Percentiles rank a stretch among this genome's conserved stretches.
phyloP scores from a whole-genome alignment of 805 yeast species.

The Schwanniomyces polymorphus region DNA sequence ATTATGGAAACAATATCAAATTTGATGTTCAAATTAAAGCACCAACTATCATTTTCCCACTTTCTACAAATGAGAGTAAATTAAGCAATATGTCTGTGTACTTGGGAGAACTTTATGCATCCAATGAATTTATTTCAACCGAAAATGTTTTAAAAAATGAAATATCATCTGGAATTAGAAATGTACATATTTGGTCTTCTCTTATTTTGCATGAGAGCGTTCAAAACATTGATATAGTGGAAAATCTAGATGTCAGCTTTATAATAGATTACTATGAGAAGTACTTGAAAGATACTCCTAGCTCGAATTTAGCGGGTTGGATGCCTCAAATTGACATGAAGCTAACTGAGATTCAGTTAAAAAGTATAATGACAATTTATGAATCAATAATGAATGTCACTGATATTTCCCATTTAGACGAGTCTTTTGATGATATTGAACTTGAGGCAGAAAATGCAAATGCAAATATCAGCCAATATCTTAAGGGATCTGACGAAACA shows the following conservation, averaged over 20 bases:
- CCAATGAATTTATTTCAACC: constrained; percentile 52
- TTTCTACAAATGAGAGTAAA: constrained; percentile 40
- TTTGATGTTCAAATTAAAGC: constrained; percentile 74
- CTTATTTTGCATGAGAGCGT: constrained; percentile 48
- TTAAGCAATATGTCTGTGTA: constrained; percentile 69
- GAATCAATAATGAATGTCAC: constrained; percentile 59
- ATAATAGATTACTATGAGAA: constrained; percentile 56
- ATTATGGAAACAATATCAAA: constrained; percentile 59
- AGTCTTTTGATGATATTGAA: constrained; percentile 48
- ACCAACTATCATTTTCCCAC: constrained; percentile 82
- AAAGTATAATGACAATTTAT: constrained; percentile 54
- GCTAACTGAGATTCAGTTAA: constrained; percentile 72
- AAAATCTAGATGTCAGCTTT: constrained; percentile 62
- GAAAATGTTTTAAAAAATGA: constrained; percentile 43
- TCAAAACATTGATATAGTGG: constrained; percentile 65
- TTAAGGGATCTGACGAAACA: background rate
- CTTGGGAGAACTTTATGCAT: constrained; percentile 78
- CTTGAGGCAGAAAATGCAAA: constrained; percentile 70
- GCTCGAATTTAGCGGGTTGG: constrained; percentile 52
- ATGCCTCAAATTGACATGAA: constrained; percentile 63
- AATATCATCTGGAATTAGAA: constrained; percentile 68
- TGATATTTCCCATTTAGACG: constrained; percentile 34
- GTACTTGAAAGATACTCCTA: constrained; percentile 39
- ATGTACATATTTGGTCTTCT: constrained; percentile 65
- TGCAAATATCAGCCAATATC: constrained; percentile 28